Conservation (phyloP, 352 stramenopile genomes). For the Phytophthora cactorum region DNA sequence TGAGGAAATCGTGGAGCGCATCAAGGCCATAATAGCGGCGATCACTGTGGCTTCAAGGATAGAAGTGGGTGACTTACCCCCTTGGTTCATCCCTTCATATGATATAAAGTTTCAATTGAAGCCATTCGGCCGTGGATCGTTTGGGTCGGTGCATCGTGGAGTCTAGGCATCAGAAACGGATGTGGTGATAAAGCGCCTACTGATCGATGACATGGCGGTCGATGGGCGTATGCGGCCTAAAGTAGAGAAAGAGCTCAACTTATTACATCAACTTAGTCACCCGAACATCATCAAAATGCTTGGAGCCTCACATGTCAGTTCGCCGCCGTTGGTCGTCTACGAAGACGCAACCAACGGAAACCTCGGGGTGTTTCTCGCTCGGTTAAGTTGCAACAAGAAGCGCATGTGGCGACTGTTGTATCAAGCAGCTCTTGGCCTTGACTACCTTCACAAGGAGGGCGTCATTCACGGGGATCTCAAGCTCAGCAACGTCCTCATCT, state of each 20-base stretch:
- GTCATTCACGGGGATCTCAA: neutral
- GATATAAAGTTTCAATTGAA: conserved; percentile 21
- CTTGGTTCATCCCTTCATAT: conserved; percentile 19
- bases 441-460: neutral
- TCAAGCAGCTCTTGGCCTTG: conserved; percentile 42
- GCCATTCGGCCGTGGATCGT: conserved; percentile 11
- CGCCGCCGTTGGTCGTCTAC: conserved; percentile 24
- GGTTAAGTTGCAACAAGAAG: neutral
- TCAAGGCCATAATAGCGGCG: neutral
- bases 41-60: neutral
- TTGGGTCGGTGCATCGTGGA: conserved; percentile 21
- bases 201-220: conserved; percentile 4
- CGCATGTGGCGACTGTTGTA: conserved; percentile 34
- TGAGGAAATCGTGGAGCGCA: neutral
- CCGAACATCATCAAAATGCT: conserved; percentile 41
- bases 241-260: neutral
- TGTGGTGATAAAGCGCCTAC: conserved; percentile 41
- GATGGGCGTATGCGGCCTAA: neutral
- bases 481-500: neutral
- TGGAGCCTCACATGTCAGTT: conserved; percentile 32
- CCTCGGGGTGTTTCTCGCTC: conserved; percentile 12
- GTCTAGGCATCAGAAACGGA: neutral
- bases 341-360: conserved; percentile 31
- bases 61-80: neutral
- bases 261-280: conserved; percentile 31